These are phyloP conservation scores for Oryza punctata DNA, from an alignment of 176 grass and related monocot species.

Conservation along the genomic window DNA sequence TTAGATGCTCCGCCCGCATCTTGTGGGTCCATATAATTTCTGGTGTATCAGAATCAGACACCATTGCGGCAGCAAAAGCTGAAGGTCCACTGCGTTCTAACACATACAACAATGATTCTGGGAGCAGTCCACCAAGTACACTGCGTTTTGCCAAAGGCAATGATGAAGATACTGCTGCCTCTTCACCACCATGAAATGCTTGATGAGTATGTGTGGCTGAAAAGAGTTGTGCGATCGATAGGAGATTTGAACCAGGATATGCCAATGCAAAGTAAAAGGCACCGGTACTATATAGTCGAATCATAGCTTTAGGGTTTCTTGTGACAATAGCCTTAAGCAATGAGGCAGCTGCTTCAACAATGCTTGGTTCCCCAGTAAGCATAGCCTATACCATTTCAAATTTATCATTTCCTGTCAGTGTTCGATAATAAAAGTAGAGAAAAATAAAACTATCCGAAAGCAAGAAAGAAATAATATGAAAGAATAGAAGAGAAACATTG, in stretches of 20 bases:
- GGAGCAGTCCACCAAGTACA: slow-evolving; percentile 87
- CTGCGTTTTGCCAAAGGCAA: slow-evolving; percentile 95
- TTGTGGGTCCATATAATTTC: slow-evolving; percentile 99
- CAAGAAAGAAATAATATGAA: slow-evolving; percentile 30
- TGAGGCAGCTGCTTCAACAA: slow-evolving; percentile 85
- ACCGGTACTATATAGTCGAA: slow-evolving; percentile 92
- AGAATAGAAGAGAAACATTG: not conserved
- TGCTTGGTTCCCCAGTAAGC: slow-evolving; percentile 93
- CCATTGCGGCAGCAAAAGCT: slow-evolving; percentile 87
- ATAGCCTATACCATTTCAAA: slow-evolving; percentile 65
- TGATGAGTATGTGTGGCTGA: slow-evolving; percentile 89
- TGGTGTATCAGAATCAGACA: slow-evolving; percentile 98
- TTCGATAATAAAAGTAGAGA: not conserved
- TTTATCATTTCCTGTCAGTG: slow-evolving; percentile 3
- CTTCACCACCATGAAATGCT: slow-evolving; percentile 99
- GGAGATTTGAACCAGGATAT: slow-evolving; percentile 95
- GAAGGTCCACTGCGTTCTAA: slow-evolving; percentile 88
- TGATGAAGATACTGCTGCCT: slow-evolving; percentile 91
- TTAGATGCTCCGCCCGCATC: slow-evolving; percentile 97
- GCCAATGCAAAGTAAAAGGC: slow-evolving; percentile 93
- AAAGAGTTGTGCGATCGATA: slow-evolving; percentile 89
- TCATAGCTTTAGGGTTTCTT: slow-evolving; percentile 96
- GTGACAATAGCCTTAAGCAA: slow-evolving; percentile 96
- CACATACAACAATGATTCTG: slow-evolving; percentile 95
- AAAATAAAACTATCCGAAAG: not conserved